Evolutionary conservation across 2,329 filamentous ascomycete genomes (phyloP), one percentile per base, ranked within the genome.

Genomic region (Hirsutella thompsonii): DNA sequence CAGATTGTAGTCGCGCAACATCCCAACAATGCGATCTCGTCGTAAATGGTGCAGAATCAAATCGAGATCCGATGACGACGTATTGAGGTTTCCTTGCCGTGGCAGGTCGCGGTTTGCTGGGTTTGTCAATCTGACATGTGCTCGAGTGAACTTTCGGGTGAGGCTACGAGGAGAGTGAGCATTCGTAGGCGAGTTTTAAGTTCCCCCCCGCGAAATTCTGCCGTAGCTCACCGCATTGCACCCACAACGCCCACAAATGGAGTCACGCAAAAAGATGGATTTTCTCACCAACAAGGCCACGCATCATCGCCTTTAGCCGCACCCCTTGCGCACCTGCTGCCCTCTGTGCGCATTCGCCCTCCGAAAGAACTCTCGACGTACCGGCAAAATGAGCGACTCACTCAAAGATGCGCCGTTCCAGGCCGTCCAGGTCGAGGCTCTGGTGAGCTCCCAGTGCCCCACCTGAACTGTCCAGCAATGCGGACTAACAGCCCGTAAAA

Each of bases 341-440:
- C 9, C 32, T 16, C 32, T 28, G 34, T 39, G 42, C 38, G 36
- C 37, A 9, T 23, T 39, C 41, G 35, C 30, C 37, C 37, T n/a
- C 21, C 32, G 32, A n/a, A 34, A 40, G 34, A 30, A 32, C 20
- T 10, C 23, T 23, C 36, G 28, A 42, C 26, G 19, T 39, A 18
- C 35, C 52, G 51, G 52, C 50, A 74, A 58, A 51, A 79, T 80
- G 76, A 72, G 68, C 52, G 76, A 80, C 50, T 57, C 63, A 54
- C 53, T 59, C 47, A 83, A 79, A 68, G 80, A 86, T 62, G 66
- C 67, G 61, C 77, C 84, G 62, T 74, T 93, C 66, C 83, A 81
- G 72, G 76, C 86, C 65, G 86, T 95, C 56, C 87, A 94, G 72
- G 82, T 96, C 59, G 89, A 94, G 72, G 87, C 90, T 57, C 72